phyloP scores from a whole-genome alignment of 1,284 basidiomycete species.

The Peniophora sp. region DNA sequence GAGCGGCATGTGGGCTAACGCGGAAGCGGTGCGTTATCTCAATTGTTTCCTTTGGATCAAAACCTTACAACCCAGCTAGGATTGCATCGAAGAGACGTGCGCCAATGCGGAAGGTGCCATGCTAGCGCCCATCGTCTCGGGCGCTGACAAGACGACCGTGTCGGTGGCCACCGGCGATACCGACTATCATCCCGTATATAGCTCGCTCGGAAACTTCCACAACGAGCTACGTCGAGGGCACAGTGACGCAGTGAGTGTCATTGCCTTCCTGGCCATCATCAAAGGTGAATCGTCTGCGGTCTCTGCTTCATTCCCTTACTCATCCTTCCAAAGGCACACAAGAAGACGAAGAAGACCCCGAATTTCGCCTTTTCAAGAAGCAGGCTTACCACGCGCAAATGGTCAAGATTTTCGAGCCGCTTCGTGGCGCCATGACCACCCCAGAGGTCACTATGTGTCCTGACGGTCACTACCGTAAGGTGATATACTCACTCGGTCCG shows the following conservation, averaged over 20 bases:
- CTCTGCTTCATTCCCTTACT: background rate
- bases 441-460: conserved; percentile 9
- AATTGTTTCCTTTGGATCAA: background rate
- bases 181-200: conserved; percentile 3
- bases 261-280: conserved; percentile 2
- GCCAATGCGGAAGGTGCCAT: background rate
- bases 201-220: conserved; percentile 1
- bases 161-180: conserved; percentile 3
- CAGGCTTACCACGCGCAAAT: conserved; percentile 5
- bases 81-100: background rate
- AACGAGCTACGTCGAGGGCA: conserved; percentile 2
- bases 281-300: background rate
- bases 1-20: conserved; percentile 18
- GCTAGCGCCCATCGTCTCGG: conserved; percentile 1
- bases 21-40: conserved; percentile 10
- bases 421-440: conserved; percentile 10
- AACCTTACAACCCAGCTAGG: background rate
- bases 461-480: conserved; percentile 9
- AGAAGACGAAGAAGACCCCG: background rate
- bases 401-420: conserved; percentile 5
- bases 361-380: conserved; percentile 11
- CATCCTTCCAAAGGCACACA: background rate
- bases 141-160: conserved; percentile 5
- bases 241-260: background rate
- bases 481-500: conserved; percentile 11